phyloP scores from a whole-genome alignment of 208 protist genomes.

The Leishmania tarentolae region DNA sequence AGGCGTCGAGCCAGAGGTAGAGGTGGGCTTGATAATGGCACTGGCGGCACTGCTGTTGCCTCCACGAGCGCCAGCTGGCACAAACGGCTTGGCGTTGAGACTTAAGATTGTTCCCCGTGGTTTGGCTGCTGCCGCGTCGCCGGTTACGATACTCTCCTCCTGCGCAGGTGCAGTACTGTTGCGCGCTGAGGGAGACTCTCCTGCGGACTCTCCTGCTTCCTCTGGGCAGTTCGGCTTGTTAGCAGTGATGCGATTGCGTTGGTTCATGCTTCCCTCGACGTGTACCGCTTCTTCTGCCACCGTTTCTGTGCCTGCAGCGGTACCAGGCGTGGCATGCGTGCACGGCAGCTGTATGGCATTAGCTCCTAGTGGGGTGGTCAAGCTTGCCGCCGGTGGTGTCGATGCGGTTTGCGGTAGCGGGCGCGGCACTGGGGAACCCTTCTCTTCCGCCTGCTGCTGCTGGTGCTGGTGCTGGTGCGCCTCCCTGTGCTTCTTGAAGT shows the following conservation, averaged over 20 bases:
- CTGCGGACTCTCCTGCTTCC: neutral
- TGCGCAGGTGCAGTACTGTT: conserved; percentile 18
- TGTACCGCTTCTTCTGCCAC: neutral
- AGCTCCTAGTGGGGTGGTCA: neutral
- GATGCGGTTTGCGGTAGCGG: conserved; percentile 19
- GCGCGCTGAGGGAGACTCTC: conserved; percentile 1
- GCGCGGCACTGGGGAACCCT: conserved; percentile 6
- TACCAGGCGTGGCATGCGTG: conserved; percentile 1
- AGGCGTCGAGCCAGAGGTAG: conserved; percentile 14
- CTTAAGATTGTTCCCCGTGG: conserved; percentile 10
- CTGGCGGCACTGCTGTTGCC: neutral
- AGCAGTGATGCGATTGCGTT: neutral
- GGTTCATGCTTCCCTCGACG: neutral
- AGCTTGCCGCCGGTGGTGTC: conserved; percentile 15
- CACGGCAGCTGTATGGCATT: neutral
- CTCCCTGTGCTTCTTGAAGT: conserved; percentile 40
- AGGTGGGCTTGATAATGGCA: neutral
- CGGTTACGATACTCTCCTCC: conserved; percentile 11
- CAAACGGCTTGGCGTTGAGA: conserved; percentile 38
- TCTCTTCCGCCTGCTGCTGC: neutral
- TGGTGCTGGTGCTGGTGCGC: conserved; percentile 21
- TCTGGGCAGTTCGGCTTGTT: conserved; percentile 3
- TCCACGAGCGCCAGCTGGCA: conserved; percentile 12
- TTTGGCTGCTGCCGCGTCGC: neutral
- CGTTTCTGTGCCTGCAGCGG: neutral